Conservation (phyloP, 495 filamentous ascomycete genomes). For the Xylaria castorea region DNA sequence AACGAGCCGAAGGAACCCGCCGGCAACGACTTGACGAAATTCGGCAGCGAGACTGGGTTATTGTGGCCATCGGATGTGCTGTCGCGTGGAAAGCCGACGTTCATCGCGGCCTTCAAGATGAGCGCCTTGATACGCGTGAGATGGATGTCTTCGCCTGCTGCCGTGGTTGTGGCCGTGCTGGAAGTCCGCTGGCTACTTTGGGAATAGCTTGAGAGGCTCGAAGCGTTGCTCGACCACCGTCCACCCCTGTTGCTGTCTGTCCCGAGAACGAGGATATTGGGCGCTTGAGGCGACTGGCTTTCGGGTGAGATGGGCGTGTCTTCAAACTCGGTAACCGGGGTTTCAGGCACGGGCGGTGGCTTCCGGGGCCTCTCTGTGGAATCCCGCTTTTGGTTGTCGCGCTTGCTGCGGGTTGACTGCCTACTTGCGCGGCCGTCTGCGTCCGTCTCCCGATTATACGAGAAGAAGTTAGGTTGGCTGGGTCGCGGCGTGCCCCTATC, state of each 20-base stretch:
- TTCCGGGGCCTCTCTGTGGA: slow-evolving; percentile 38
- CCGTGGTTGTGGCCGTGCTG: slow-evolving; percentile 76
- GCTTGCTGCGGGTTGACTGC: slow-evolving; percentile 54
- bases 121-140: slow-evolving; percentile 75
- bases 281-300: slow-evolving; percentile 68
- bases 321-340: slow-evolving; percentile 91
- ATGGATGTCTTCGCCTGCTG: slow-evolving; percentile 71
- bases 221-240: slow-evolving; percentile 78
- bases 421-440: slow-evolving; percentile 40
- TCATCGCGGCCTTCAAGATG: slow-evolving; percentile 81
- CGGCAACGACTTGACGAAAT: slow-evolving; percentile 77
- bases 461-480: slow-evolving; percentile 74
- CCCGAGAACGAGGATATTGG: slow-evolving; percentile 86
- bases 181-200: slow-evolving; percentile 73
- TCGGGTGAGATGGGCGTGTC: slow-evolving; percentile 83
- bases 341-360: slow-evolving; percentile 68
- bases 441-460: slow-evolving; percentile 34
- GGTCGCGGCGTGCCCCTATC: slow-evolving; percentile 87
- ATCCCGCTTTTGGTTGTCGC: slow-evolving; percentile 51
- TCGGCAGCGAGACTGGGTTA: slow-evolving; percentile 59
- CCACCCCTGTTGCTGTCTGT: slow-evolving; percentile 58
- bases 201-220: slow-evolving; percentile 75
- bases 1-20: slow-evolving; percentile 76
- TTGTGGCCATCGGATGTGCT: slow-evolving; percentile 41
- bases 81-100: slow-evolving; percentile 70